These are phyloP conservation scores for Astragalus membranaceus DNA, from an alignment of 306 rosid genomes.

Conservation along the genomic window DNA sequence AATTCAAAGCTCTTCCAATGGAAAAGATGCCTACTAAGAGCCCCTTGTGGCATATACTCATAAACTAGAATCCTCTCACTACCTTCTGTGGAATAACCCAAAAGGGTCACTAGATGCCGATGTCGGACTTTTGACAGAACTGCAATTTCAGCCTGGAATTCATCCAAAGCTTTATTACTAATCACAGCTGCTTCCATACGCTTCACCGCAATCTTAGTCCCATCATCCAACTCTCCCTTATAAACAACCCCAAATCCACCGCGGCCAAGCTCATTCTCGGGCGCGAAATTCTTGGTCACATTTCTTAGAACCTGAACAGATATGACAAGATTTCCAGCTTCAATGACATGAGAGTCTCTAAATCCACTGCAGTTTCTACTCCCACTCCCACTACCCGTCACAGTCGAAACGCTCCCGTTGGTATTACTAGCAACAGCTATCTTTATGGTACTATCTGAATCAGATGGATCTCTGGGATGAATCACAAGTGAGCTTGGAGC, in stretches of 20 bases:
- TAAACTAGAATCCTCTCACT: conserved; percentile 85
- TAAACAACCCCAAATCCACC: conserved; percentile 98
- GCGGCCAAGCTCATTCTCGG: conserved; percentile 94
- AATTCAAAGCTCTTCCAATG: conserved; percentile 67
- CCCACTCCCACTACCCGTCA: conserved; percentile 55
- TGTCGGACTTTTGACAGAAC: conserved; percentile 95
- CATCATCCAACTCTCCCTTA: conserved; percentile 92
- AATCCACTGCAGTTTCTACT: conserved; percentile 59
- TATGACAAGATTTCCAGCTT: conserved; percentile 84
- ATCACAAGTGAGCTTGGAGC: conserved; percentile 66
- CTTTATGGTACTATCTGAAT: conserved; percentile 57
- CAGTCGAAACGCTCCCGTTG: conserved; percentile 47
- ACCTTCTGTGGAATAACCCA: conserved; percentile 76
- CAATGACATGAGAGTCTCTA: conserved; percentile 77
- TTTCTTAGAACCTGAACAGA: conserved; percentile 86
- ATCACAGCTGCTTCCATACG: conserved; percentile 87
- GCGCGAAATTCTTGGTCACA: conserved; percentile 80
- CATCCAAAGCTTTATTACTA: conserved; percentile 80
- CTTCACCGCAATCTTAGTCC: conserved; percentile 89
- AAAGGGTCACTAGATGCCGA: conserved; percentile 87
- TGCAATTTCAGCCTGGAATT: conserved; percentile 91
- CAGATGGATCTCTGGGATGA: conserved; percentile 91
- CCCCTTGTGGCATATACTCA: conserved; percentile 97
- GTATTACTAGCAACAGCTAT: conserved; percentile 54
- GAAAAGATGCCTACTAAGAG: conserved; percentile 92